Evolutionary conservation across 1,284 basidiomycete genomes (phyloP), one percentile per base, ranked within the genome.

Genomic region (Leucoagaricus sp.): DNA sequence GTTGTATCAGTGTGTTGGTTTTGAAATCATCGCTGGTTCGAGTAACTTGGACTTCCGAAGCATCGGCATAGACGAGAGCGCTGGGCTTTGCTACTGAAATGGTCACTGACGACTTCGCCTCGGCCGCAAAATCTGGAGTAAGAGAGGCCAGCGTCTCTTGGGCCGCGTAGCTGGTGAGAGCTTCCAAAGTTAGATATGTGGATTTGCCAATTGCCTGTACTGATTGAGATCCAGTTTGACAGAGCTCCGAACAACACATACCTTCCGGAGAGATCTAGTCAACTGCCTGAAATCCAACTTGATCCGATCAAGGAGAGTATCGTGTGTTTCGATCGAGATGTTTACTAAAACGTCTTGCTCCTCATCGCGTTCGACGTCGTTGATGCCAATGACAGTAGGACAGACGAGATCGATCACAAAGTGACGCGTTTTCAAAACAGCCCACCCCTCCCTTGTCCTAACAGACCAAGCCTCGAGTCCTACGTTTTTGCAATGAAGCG

Each of bases 11-110:
- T n/a, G n/a, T n/a, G n/a, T n/a, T n/a, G 56, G 17, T n/a, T 29
- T 28, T 31, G 34, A 53, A 61, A 28, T 62, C 59, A 26, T 49
- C 51, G 4, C 48, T 33, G 4, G 62, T 52, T 49, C 59, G 60
- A 19, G 47, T 52, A 3, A 64, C 49, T 28, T 64, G 53, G 13
- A 67, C 57, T 54, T 57, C 63, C 21, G 57, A 65, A 64, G 34
- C 77, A 28, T 75, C 74, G 1, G 91, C 91, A 59, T 85, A 87
- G 41, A 87, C 82, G 23, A 95, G 74, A 0, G 93, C 93, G 31
- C 82, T 83, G 2, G 91, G 90, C 68, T 95, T 95, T 10, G 86
- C 81, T 7, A 87, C 80, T n/a, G 81, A 79, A 25, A 94, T 78
- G 0, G 77, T 81, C 7, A 87, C 77, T 17, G 65, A 62, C 17